Evolutionary conservation across 1,139 yeast genomes (phyloP).

Genomic region (Saccharomyces hybrid): DNA sequence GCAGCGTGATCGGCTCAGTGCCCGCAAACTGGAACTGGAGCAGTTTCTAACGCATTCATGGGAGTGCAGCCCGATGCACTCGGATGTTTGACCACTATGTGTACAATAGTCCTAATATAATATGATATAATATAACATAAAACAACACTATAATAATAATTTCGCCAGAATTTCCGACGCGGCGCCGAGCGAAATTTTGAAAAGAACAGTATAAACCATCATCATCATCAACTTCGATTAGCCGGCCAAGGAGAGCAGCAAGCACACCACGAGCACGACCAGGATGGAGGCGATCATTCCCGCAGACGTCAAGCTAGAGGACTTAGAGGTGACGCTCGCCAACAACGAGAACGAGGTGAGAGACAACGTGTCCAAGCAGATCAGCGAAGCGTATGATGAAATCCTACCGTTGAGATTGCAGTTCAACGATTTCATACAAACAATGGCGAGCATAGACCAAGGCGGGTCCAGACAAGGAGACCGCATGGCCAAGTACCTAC

Average conservation of each 20-base stretch:
- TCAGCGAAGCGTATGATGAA: constrained; percentile 14
- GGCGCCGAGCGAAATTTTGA: constrained; percentile 1
- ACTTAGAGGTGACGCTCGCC: constrained; percentile 16
- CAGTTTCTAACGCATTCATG: constrained; percentile 53
- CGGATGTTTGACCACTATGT: not conserved
- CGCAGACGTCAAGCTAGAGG: constrained; percentile 12
- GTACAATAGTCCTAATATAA: not conserved
- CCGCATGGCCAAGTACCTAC: not conserved
- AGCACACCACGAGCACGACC: not conserved
- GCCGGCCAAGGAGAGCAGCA: not conserved
- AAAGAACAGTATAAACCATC: not conserved
- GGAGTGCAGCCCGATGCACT: too few relatives aligned
- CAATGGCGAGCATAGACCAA: constrained; percentile 20
- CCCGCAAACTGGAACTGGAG: constrained; percentile 83
- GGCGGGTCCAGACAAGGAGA: constrained; percentile 1
- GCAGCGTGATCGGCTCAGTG: constrained; percentile 43
- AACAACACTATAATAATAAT: not conserved
- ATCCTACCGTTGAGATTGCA: constrained; percentile 26
- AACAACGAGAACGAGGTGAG: constrained; percentile 9
- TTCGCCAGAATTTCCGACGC: not conserved
- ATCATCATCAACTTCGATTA: not conserved
- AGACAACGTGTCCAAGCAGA: constrained; percentile 8
- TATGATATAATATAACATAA: not conserved
- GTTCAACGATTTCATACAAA: constrained; percentile 25
- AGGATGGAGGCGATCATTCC: not conserved